These are phyloP conservation scores for Lodderomyces orthopsilosis DNA, from an alignment of 1,139 yeast species.

Conservation along the genomic window DNA sequence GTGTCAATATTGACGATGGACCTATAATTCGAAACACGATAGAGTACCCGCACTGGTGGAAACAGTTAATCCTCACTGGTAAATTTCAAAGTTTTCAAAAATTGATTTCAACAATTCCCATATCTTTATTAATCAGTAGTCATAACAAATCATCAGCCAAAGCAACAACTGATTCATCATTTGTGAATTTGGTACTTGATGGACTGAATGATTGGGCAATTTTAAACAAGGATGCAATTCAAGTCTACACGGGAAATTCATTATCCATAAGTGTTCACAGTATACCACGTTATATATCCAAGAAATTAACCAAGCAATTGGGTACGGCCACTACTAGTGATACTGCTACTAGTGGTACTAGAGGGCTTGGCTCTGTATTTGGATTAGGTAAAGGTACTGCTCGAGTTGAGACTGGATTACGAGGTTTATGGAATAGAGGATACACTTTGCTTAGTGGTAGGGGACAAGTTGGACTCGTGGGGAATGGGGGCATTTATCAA, in stretches of 20 bases:
- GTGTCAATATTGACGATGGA: not conserved
- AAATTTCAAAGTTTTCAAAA: conserved; percentile 41
- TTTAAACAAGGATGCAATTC: conserved; percentile 44
- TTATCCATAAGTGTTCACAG: conserved; percentile 33
- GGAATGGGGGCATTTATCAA: conserved; percentile 54
- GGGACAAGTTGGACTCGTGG: conserved; percentile 57
- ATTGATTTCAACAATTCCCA: conserved; percentile 47
- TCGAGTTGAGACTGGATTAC: conserved; percentile 34
- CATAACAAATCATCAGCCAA: conserved; percentile 12
- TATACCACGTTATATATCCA: conserved; percentile 42
- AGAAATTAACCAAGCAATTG: conserved; percentile 27
- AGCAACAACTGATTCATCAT: conserved; percentile 23
- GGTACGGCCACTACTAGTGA: not conserved
- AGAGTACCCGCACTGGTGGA: conserved; percentile 34
- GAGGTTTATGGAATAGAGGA: conserved; percentile 30
- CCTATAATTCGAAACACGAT: conserved; percentile 27
- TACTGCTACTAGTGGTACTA: not conserved
- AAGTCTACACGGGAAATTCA: conserved; percentile 52
- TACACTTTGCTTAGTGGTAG: conserved; percentile 54
- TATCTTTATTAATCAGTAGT: conserved; percentile 35
- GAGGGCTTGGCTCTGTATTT: not conserved
- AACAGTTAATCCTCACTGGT: conserved; percentile 37
- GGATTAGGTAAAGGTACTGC: not conserved
- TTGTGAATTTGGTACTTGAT: conserved; percentile 46
- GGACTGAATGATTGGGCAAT: conserved; percentile 65